Base-by-base conservation (phyloP, 495 filamentous ascomycete genomes). In the Filosporella fistucella region DNA sequence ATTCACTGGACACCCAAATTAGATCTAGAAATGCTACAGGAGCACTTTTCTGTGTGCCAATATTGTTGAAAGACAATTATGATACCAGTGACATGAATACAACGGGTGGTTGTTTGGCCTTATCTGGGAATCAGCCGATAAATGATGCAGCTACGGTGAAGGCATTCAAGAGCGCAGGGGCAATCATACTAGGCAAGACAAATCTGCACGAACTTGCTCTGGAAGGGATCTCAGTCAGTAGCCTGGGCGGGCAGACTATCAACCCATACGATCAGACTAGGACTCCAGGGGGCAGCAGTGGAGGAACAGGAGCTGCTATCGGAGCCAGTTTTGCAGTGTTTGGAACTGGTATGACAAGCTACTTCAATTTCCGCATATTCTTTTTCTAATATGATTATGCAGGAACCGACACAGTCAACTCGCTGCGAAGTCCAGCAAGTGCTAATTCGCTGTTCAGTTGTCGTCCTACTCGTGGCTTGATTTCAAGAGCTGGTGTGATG, bases 321-420 rank as follows among this genome's bases (percentile, higher is more conserved):
- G 78, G 78, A n/a, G 64, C 77, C 1, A 76, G 70, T 37, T 69
- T 84, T 35, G 75, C 72, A 0, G 59, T 85, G 0, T 61, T 76
- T 8, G 80, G 75, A 24, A 51, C 48, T 26, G 51, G 43, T 47
- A 21, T 35, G 32, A n/a, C 4, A 7, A 14, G 6, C 32, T n/a
- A 4, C 8, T 6, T 35, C 13, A 38, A 34, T 24, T 6, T 34
- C 14, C 24, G 8, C n/a, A n/a, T n/a, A n/a, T n/a, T n/a, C n/a
- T n/a, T n/a, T n/a, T n/a, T n/a, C n/a, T n/a, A n/a, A n/a, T n/a
- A n/a, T n/a, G n/a, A n/a, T 4, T 6, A n/a, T 7, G 77, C 73
- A 20, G 82, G 82, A 0, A 78, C 77, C 2, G 82, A 86, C 48
- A 84, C 82, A 2, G 71, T 83, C 18, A 85, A 85, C 45, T 79